Evolutionary conservation across 2,329 filamentous ascomycete genomes (phyloP), one percentile per base, ranked within the genome.

Genomic region (Colletotrichum chrysophilum): DNA sequence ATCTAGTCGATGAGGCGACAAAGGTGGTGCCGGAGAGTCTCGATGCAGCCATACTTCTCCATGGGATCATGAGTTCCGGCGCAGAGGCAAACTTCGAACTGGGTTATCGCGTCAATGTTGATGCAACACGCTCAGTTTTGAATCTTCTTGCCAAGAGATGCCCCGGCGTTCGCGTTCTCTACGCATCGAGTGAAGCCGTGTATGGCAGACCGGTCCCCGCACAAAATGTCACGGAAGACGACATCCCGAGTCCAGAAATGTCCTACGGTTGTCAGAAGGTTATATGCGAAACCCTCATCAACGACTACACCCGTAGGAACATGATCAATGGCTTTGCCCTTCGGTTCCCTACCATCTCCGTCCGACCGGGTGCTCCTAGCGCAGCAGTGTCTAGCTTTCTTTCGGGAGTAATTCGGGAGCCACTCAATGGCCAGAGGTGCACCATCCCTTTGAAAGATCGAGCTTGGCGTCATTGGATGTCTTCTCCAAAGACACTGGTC

Each of bases 1-100:
- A 58, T 18, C 55, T 58, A 13, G 55, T 58, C 24, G 55, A 58
- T 10, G 55, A 58, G 26, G 24, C 55, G 55, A 18, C 55, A 58
- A 26, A 58, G 24, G 55, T 58, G 14, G 16, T 58, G 7, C 55
- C 14, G 5, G 24, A 58, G 14, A 18, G 26, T 26, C 24, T 58
- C 1, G 55, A 58, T 58, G 55, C 55, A 1, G 55, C 55, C 21
- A 58, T 58, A 28, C 55, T 72, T 34, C 87, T 91, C 74, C 89
- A 91, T 78, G 89, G 89, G 62, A 89, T 91, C 83, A 91, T 91
- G 89, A 90, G 88, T 1, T 86, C 85, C 32, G 89, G 88, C 24
- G 86, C 88, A 24, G 89, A 91, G 81, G 87, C 87, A 56, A 89
- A 90, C 79, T 88, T 90, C 67, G 88, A 89, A 56, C 82, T 90